Evolutionary conservation across 2,329 filamentous ascomycete species (phyloP).

Genomic region (Xylaria sp.): DNA sequence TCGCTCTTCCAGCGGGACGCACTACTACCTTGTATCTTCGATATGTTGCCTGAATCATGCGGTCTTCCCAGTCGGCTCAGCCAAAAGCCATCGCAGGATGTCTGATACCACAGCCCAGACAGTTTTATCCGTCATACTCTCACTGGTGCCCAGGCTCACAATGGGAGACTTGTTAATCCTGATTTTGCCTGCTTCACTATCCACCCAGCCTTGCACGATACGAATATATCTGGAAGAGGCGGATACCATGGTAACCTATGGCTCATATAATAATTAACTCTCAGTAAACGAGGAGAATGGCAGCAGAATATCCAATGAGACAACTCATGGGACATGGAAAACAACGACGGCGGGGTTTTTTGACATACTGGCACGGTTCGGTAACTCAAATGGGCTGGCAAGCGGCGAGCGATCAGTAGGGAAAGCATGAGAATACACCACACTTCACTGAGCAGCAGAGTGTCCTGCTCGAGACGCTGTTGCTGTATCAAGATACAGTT

Average conservation of each 20-base stretch:
- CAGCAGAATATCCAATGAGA: neutral
- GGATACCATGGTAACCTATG: conserved; percentile 13
- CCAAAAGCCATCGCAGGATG: conserved; percentile 7
- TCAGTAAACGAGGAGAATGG: neutral
- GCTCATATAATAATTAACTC: neutral
- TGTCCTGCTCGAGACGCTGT: neutral
- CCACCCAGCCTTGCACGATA: conserved; percentile 14
- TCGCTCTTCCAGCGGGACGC: too few species aligned
- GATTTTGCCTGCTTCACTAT: neutral
- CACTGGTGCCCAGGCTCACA: neutral
- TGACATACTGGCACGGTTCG: conserved; percentile 13
- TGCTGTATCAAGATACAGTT: neutral
- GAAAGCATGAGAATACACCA: conserved; percentile 13
- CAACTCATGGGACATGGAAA: neutral
- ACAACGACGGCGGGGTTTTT: neutral
- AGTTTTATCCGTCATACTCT: neutral
- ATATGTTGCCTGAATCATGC: neutral
- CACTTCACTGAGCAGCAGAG: conserved; percentile 15
- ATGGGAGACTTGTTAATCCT: conserved; percentile 9
- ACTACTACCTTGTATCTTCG: too few species aligned
- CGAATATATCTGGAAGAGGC: conserved; percentile 3
- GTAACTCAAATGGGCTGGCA: neutral
- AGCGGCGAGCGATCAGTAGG: neutral
- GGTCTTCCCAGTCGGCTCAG: neutral
- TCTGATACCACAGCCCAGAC: neutral